These are phyloP conservation scores for Lojkania enalia DNA, from an alignment of 2,329 filamentous ascomycete genomes.

Conservation along the genomic window DNA sequence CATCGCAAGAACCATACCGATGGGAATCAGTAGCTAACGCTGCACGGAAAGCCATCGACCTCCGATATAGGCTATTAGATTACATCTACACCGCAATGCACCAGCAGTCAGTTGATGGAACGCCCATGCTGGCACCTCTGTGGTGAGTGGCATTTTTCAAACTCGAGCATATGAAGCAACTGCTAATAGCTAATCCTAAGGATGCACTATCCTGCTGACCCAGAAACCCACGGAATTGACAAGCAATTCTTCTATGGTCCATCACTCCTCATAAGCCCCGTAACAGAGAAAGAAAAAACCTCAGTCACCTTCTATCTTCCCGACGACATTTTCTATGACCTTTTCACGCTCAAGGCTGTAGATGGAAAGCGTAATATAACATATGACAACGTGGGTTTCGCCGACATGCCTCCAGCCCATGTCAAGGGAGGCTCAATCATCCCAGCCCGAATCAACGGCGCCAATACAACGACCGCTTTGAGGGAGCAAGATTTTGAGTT, in stretches of 20 bases:
- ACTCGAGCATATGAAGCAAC: conserved; percentile 48
- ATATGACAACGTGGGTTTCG: conserved; percentile 52
- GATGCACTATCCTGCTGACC: conserved; percentile 66
- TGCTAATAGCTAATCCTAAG: conserved; percentile 14
- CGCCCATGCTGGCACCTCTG: conserved; percentile 67
- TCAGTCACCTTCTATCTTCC: conserved; percentile 60
- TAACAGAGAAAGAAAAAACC: conserved; percentile 55
- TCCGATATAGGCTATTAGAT: conserved; percentile 75
- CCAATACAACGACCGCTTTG: conserved; percentile 65
- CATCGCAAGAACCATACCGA: conserved; percentile 55
- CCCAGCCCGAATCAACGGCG: conserved; percentile 58
- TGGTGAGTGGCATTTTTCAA: conserved; percentile 62
- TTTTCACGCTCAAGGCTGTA: conserved; percentile 36
- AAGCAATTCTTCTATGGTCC: conserved; percentile 63
- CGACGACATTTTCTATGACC: conserved; percentile 56
- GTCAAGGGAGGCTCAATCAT: conserved; percentile 66
- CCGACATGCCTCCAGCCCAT: conserved; percentile 62
- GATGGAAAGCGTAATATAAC: conserved; percentile 48
- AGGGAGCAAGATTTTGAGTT: conserved; percentile 71
- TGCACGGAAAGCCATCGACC: conserved; percentile 68
- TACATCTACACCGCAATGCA: conserved; percentile 76
- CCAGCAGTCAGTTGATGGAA: conserved; percentile 62
- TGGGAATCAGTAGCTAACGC: conserved; percentile 67
- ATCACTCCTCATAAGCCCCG: conserved; percentile 60
- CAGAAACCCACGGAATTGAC: conserved; percentile 54